Percentiles rank a stretch among this genome's conserved stretches.
These are phyloP conservation scores for Melaleuca alternifolia DNA, from an alignment of 345 rosid species.

Conservation along the genomic window DNA sequence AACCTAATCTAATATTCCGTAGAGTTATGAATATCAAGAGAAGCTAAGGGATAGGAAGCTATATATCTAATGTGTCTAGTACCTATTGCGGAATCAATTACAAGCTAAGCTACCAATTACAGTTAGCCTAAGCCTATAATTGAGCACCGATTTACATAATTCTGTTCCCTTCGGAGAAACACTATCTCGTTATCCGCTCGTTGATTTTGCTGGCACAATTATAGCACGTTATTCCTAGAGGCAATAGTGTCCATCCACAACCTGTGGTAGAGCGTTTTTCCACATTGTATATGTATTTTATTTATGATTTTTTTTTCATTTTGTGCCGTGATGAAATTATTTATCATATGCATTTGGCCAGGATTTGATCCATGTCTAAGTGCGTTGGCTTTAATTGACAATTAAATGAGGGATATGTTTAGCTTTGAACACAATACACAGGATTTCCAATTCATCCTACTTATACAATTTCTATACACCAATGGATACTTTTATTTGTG, in stretches of 20 bases:
- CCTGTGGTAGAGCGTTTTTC: neutral
- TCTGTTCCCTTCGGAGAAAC: neutral
- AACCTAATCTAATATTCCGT: neutral
- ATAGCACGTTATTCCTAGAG: neutral
- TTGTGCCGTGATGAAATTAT: neutral
- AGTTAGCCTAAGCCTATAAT: neutral
- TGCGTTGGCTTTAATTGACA: neutral
- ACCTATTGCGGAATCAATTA: conserved; percentile 2
- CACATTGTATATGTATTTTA: neutral
- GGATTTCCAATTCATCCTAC: neutral
- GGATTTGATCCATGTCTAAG: neutral
- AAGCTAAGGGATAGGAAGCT: neutral
- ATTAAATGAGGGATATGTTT: neutral
- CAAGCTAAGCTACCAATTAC: neutral
- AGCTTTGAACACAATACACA: neutral
- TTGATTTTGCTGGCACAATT: neutral
- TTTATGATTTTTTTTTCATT: no score
- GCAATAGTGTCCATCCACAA: neutral
- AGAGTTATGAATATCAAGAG: neutral
- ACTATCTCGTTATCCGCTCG: neutral
- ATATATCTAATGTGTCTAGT: neutral
- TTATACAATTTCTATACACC: neutral
- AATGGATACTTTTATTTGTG: neutral
- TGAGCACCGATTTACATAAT: neutral
- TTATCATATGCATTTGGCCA: neutral